phyloP scores from a whole-genome alignment of 1,284 basidiomycete species.

The Gymnopus androsaceus region DNA sequence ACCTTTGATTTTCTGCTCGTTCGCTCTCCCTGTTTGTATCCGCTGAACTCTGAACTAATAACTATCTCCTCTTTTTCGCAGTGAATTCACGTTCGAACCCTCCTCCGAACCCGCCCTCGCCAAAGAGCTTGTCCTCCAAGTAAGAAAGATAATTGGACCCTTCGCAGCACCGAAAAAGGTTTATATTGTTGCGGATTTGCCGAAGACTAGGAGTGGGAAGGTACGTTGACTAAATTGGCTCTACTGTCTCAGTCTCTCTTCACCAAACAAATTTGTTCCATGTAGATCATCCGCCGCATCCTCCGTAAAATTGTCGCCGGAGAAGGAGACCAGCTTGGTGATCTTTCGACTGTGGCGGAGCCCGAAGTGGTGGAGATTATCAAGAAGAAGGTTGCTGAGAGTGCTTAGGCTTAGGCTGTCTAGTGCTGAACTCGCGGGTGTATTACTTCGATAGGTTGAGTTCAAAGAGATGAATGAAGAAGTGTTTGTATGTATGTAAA shows the following conservation, averaged over 20 bases:
- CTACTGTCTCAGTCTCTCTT: background rate
- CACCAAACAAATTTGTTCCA: background rate
- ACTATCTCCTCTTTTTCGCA: slow-evolving; percentile 26
- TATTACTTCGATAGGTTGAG: background rate
- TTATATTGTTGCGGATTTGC: slow-evolving; percentile 83
- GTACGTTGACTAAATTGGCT: slow-evolving; percentile 38
- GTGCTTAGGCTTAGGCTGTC: background rate
- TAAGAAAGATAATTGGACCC: slow-evolving; percentile 93
- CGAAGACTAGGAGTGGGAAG: slow-evolving; percentile 98
- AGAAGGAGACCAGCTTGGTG: slow-evolving; percentile 91
- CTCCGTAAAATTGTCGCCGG: slow-evolving; percentile 95
- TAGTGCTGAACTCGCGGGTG: background rate
- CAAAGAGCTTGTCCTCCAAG: slow-evolving; percentile 93
- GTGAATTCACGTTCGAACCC: slow-evolving; percentile 80
- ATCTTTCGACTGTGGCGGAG: slow-evolving; percentile 89
- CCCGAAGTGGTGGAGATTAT: slow-evolving; percentile 81
- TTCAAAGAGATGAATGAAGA: background rate
- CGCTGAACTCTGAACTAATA: too few species aligned
- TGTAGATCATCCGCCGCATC: slow-evolving; percentile 87
- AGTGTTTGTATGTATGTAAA: background rate
- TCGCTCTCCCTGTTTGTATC: too few species aligned
- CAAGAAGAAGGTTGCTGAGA: slow-evolving; percentile 69
- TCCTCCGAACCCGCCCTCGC: slow-evolving; percentile 69
- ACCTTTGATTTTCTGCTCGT: too few species aligned
- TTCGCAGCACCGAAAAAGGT: slow-evolving; percentile 96